Percentiles rank a stretch among this genome's conserved stretches.
Conservation (phyloP, 352 stramenopile genomes). For the Peronosclerospora sorghi region DNA sequence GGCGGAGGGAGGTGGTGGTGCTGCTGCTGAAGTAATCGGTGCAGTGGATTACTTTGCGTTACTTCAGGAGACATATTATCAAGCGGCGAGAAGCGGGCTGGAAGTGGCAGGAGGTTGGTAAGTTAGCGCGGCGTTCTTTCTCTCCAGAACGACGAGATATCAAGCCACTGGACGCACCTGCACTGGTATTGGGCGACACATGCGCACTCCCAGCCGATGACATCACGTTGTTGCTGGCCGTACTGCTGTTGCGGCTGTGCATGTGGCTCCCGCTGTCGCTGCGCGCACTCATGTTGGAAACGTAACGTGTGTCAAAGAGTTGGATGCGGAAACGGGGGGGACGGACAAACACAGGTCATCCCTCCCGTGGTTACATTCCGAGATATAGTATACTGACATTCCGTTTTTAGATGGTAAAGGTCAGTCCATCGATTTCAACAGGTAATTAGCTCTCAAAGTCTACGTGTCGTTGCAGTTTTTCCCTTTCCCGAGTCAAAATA, state of each 20-base stretch:
- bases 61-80: constrained; percentile 53
- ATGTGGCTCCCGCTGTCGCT: constrained; percentile 20
- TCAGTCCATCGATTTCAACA: too few relatives aligned
- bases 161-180: constrained; percentile 2
- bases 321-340: constrained; percentile 9
- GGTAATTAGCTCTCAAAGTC: too few relatives aligned
- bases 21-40: constrained; percentile 55
- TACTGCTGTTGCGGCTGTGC: constrained; percentile 40
- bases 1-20: constrained; percentile 24
- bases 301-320: constrained; percentile 6
- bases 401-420: too few relatives aligned
- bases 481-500: too few relatives aligned
- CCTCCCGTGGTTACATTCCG: neutral
- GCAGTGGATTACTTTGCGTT: constrained; percentile 54
- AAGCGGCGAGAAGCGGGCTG: constrained; percentile 38
- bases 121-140: neutral
- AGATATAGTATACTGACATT: too few relatives aligned
- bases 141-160: too few relatives aligned
- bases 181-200: constrained; percentile 11
- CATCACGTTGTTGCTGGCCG: constrained; percentile 19
- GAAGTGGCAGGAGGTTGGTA: neutral
- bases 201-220: constrained; percentile 19
- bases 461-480: too few relatives aligned
- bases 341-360: neutral
- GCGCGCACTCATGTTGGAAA: constrained; percentile 19